Conservation (phyloP, 495 filamentous ascomycete genomes). For the Parmelia sp. region DNA sequence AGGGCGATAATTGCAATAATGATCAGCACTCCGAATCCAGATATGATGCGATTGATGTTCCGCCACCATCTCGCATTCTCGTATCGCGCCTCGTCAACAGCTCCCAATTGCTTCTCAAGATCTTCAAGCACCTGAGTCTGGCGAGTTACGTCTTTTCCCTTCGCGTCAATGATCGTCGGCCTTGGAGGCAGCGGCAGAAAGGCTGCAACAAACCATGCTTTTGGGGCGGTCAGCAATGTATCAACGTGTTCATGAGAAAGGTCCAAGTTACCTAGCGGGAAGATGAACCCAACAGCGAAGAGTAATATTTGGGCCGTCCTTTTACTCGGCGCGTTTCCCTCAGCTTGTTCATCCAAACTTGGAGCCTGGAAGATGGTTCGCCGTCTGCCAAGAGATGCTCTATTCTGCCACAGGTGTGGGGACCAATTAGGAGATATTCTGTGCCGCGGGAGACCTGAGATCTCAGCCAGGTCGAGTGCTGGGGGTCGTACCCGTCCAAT, state of each 20-base stretch:
- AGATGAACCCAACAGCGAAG: conserved; percentile 84
- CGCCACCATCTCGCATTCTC: conserved; percentile 91
- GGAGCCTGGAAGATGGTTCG: conserved; percentile 63
- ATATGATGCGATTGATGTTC: conserved; percentile 82
- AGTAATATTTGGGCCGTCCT: conserved; percentile 76
- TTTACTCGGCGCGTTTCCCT: conserved; percentile 53
- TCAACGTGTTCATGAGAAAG: conserved; percentile 7
- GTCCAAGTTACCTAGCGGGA: conserved; percentile 61
- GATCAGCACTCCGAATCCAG: conserved; percentile 67
- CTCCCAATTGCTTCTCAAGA: conserved; percentile 39
- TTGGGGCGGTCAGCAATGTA: conserved; percentile 7
- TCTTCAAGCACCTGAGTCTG: conserved; percentile 36
- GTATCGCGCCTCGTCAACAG: conserved; percentile 57
- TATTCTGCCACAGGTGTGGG: conserved; percentile 64
- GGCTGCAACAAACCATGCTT: conserved; percentile 80
- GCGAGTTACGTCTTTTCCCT: conserved; percentile 24
- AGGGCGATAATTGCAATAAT: conserved; percentile 54
- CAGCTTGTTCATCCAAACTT: conserved; percentile 56
- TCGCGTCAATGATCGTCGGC: conserved; percentile 37
- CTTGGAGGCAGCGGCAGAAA: conserved; percentile 69
- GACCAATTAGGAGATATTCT: conserved; percentile 47
- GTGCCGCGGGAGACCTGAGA: conserved; percentile 15
- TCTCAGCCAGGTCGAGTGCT: conserved; percentile 19
- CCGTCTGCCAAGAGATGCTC: conserved; percentile 40
- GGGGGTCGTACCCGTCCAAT: conserved; percentile 19